Conservation (phyloP, 2,329 filamentous ascomycete species). For the Drechslerella stenobrocha region DNA sequence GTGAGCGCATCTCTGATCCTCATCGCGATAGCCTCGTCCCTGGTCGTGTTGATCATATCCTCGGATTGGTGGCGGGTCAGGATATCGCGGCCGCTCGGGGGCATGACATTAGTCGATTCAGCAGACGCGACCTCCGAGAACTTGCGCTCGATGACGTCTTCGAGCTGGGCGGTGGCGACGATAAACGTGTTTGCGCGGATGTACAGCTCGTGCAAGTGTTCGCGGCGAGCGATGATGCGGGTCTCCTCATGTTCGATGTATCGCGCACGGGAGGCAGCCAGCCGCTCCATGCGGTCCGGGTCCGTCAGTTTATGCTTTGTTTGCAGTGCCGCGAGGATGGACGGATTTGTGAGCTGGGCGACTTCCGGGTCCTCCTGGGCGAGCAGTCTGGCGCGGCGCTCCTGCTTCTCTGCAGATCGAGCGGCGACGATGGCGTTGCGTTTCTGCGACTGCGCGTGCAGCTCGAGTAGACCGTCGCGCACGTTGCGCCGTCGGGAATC, state of each 20-base stretch:
- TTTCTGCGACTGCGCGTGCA: slow-evolving; percentile 68
- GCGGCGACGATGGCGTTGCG: slow-evolving; percentile 55
- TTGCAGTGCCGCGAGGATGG: slow-evolving; percentile 62
- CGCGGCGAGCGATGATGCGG: slow-evolving; percentile 66
- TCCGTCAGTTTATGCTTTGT: slow-evolving; percentile 64
- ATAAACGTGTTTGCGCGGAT: slow-evolving; percentile 87
- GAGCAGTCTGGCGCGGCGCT: slow-evolving; percentile 60
- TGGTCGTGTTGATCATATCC: neutral
- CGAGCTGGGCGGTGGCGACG: slow-evolving; percentile 75
- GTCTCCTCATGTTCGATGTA: slow-evolving; percentile 55
- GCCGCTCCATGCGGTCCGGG: slow-evolving; percentile 62
- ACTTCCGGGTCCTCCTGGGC: slow-evolving; percentile 72
- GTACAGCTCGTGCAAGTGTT: slow-evolving; percentile 83
- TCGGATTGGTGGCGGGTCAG: slow-evolving; percentile 4
- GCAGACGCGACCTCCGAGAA: slow-evolving; percentile 56
- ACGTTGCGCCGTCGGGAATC: slow-evolving; percentile 72
- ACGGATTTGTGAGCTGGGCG: slow-evolving; percentile 73
- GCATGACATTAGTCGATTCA: slow-evolving; percentile 3
- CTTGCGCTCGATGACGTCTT: slow-evolving; percentile 71
- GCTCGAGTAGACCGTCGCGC: slow-evolving; percentile 68
- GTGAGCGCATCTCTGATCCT: slow-evolving; percentile 28
- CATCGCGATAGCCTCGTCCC: slow-evolving; percentile 14
- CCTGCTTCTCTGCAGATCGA: slow-evolving; percentile 60
- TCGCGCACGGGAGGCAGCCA: slow-evolving; percentile 55
- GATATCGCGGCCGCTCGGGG: slow-evolving; percentile 11